phyloP scores from a whole-genome alignment of 768 basidiomycete genomes.

The Artomyces pyxidatus region DNA sequence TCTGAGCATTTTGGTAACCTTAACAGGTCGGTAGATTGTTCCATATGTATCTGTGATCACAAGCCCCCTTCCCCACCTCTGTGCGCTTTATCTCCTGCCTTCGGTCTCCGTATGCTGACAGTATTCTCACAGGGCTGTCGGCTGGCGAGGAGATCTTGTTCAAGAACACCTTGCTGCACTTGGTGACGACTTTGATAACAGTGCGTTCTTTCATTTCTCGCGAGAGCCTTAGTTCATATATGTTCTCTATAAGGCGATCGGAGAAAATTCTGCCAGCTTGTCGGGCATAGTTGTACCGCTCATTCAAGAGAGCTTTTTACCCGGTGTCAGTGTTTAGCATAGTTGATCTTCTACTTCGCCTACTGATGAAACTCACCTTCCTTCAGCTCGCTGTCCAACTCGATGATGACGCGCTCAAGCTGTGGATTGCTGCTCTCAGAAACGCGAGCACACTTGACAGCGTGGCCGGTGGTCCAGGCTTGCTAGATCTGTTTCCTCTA shows the following conservation, averaged over 20 bases:
- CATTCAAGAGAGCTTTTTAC: constrained; percentile 54
- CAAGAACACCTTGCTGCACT: constrained; percentile 61
- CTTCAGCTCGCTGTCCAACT: constrained; percentile 54
- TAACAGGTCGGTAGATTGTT: constrained; percentile 40
- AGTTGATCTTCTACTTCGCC: constrained; percentile 12
- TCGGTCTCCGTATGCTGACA: constrained; percentile 7
- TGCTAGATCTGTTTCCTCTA: constrained; percentile 60
- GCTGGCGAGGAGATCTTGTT: constrained; percentile 65
- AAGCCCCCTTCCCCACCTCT: constrained; percentile 60
- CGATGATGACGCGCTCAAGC: constrained; percentile 67
- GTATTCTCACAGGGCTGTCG: constrained; percentile 46
- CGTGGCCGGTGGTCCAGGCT: constrained; percentile 36
- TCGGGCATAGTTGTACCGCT: constrained; percentile 52
- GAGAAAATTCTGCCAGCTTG: constrained; percentile 50
- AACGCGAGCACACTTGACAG: constrained; percentile 50
- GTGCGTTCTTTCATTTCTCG: too few species aligned
- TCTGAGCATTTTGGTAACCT: not conserved
- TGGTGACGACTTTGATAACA: constrained; percentile 61
- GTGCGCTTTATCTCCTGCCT: constrained; percentile 35
- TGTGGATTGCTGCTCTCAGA: constrained; percentile 68
- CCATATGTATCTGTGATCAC: constrained; percentile 57
- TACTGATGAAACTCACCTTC: not conserved
- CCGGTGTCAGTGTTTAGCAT: constrained; percentile 30
- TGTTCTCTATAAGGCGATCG: constrained; percentile 43
- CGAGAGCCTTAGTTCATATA: too few species aligned